A percentile compares a stretch with the other conserved stretches of the same genome.
phyloP scores from a whole-genome alignment of 768 basidiomycete species.

The Asterophora parasitica region DNA sequence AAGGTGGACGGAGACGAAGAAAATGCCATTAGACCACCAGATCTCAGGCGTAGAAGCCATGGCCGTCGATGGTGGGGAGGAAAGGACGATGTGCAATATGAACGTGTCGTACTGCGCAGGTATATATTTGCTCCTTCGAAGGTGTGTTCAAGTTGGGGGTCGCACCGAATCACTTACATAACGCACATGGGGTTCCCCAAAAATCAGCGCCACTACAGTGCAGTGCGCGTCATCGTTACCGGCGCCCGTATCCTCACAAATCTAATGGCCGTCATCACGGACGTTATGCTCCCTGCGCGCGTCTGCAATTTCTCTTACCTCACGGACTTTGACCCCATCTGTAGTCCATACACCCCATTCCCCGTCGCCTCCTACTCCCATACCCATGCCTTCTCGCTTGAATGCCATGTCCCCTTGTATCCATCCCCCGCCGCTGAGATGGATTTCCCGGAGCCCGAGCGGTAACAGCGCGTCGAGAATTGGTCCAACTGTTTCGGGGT shows the following conservation, averaged over 20 bases:
- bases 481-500: slow-evolving; percentile 42
- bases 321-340: slow-evolving; percentile 42
- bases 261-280: slow-evolving; percentile 4
- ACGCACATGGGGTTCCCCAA: neutral
- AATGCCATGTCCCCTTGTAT: slow-evolving; percentile 45
- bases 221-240: neutral
- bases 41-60: slow-evolving; percentile 25
- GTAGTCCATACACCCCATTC: slow-evolving; percentile 75
- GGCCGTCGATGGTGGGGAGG: slow-evolving; percentile 6
- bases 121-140: neutral
- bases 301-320: slow-evolving; percentile 48
- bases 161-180: neutral
- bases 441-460: slow-evolving; percentile 60
- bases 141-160: neutral
- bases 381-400: slow-evolving; percentile 58
- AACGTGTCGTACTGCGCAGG: too few relatives aligned
- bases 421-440: slow-evolving; percentile 73
- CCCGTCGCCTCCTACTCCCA: slow-evolving; percentile 49
- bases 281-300: slow-evolving; percentile 22
- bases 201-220: neutral
- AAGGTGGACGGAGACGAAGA: slow-evolving; percentile 55
- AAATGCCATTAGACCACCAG: slow-evolving; percentile 61
- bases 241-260: neutral
- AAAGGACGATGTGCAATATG: neutral
- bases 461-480: slow-evolving; percentile 50